Evolutionary conservation across 1,139 yeast species (phyloP).

Genomic region (Candida labiduridarum): DNA sequence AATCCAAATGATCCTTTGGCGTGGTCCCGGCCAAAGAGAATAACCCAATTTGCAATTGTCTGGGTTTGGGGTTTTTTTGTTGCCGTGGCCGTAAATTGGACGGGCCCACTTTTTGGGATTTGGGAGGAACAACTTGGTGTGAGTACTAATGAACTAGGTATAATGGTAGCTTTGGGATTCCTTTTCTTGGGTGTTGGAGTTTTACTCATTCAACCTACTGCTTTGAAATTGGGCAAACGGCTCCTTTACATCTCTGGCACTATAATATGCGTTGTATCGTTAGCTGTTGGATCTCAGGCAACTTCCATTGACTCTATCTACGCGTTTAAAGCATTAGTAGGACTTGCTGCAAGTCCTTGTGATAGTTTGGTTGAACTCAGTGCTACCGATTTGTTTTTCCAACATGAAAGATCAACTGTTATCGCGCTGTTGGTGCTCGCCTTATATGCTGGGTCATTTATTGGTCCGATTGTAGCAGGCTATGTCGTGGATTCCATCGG

Average conservation of each 20-base stretch:
- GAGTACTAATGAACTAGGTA: conserved; percentile 27
- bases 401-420: conserved; percentile 47
- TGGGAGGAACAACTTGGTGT: conserved; percentile 28
- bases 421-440: conserved; percentile 42
- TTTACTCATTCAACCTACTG: conserved; percentile 42
- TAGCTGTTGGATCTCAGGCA: conserved; percentile 38
- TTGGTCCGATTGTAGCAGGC: conserved; percentile 50
- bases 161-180: conserved; percentile 34
- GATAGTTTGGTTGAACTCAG: conserved; percentile 52
- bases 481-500: conserved; percentile 38
- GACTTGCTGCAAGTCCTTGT: conserved; percentile 52
- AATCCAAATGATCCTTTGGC: conserved; percentile 30
- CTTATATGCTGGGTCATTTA: conserved; percentile 43
- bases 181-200: conserved; percentile 43
- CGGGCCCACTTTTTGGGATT: conserved; percentile 40
- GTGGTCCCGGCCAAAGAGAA: conserved; percentile 25
- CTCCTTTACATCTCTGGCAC: conserved; percentile 39
- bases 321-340: conserved; percentile 35
- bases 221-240: conserved; percentile 42
- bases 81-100: conserved; percentile 44
- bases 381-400: conserved; percentile 49
- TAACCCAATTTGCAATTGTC: conserved; percentile 18
- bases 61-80: conserved; percentile 24
- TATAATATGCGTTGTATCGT: conserved; percentile 31
- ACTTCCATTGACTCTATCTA: conserved; percentile 25